Percentiles rank a stretch among this genome's conserved stretches.
Evolutionary conservation across 2,329 filamentous ascomycete genomes (phyloP).

Genomic region (Didymella glomerata): DNA sequence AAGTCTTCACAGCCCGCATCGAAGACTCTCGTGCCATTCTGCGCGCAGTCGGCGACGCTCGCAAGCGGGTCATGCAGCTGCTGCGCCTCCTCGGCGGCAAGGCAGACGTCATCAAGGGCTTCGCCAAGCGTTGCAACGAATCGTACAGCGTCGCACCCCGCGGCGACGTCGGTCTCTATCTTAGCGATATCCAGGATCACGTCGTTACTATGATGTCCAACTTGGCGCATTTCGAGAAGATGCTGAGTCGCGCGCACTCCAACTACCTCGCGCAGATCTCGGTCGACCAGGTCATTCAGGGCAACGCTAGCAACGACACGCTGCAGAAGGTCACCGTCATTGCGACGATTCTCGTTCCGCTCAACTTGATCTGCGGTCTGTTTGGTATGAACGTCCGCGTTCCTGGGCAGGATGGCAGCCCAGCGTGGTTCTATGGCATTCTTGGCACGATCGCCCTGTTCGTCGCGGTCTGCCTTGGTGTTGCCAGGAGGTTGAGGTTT

Average conservation of each 20-base stretch:
- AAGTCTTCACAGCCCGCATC: constrained; percentile 88
- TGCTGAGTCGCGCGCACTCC: constrained; percentile 90
- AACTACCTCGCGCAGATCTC: constrained; percentile 96
- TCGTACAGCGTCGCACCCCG: constrained; percentile 94
- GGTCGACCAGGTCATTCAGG: constrained; percentile 88
- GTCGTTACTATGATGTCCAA: constrained; percentile 99
- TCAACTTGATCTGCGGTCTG: constrained; percentile 88
- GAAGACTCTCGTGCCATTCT: constrained; percentile 90
- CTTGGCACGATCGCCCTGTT: constrained; percentile 62
- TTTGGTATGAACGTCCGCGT: constrained; percentile 89
- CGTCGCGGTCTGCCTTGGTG: constrained; percentile 49
- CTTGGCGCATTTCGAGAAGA: constrained; percentile 95
- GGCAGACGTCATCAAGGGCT: constrained; percentile 96
- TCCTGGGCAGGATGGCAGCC: constrained; percentile 64
- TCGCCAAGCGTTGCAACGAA: constrained; percentile 98
- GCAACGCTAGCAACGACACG: constrained; percentile 86
- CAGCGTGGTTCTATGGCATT: constrained; percentile 69
- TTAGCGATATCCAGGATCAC: constrained; percentile 98
- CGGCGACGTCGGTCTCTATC: constrained; percentile 94
- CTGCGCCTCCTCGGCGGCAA: constrained; percentile 95
- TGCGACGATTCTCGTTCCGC: constrained; percentile 92
- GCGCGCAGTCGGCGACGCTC: constrained; percentile 84
- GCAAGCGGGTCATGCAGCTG: constrained; percentile 93
- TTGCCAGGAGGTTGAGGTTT: constrained; percentile 56
- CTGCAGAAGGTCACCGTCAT: constrained; percentile 95